phyloP scores from a whole-genome alignment of 148 eudicot genomes.

The Cornus controversa region DNA sequence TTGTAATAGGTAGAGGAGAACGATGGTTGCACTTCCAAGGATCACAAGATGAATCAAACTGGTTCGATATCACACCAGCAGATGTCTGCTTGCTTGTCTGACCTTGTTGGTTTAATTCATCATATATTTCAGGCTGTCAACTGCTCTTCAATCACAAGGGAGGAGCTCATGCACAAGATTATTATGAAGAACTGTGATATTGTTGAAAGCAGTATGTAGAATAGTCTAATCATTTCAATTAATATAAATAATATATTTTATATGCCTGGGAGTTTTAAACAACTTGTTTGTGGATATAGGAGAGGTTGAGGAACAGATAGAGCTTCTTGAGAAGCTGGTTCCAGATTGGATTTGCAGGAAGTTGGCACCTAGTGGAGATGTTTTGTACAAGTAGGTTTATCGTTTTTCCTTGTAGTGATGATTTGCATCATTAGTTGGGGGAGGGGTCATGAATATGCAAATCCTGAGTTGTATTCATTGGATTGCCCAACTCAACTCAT shows the following conservation, averaged over 20 bases:
- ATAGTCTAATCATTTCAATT: not conserved
- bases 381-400: conserved; percentile 40
- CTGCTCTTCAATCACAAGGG: conserved; percentile 39
- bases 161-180: conserved; percentile 49
- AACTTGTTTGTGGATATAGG: conserved; percentile 15
- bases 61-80: conserved; percentile 5
- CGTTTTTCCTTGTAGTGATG: not conserved
- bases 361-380: conserved; percentile 40
- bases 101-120: conserved; percentile 29
- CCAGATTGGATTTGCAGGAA: conserved; percentile 54
- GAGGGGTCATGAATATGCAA: not conserved
- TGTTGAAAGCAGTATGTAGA: conserved; percentile 34
- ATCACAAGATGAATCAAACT: conserved; percentile 7
- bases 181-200: conserved; percentile 33
- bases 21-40: conserved; percentile 1
- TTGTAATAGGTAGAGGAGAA: conserved; percentile 14
- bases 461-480: too few relatives aligned
- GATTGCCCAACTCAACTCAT: too few relatives aligned
- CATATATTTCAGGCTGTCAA: conserved; percentile 32
- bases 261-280: not conserved
- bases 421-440: not conserved
- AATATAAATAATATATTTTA: not conserved
- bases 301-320: conserved; percentile 41
- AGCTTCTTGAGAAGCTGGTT: conserved; percentile 40
- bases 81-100: conserved; percentile 26